These are phyloP conservation scores for Litsea cubeba DNA, from an alignment of 164 flowering plant species.

Conservation along the genomic window DNA sequence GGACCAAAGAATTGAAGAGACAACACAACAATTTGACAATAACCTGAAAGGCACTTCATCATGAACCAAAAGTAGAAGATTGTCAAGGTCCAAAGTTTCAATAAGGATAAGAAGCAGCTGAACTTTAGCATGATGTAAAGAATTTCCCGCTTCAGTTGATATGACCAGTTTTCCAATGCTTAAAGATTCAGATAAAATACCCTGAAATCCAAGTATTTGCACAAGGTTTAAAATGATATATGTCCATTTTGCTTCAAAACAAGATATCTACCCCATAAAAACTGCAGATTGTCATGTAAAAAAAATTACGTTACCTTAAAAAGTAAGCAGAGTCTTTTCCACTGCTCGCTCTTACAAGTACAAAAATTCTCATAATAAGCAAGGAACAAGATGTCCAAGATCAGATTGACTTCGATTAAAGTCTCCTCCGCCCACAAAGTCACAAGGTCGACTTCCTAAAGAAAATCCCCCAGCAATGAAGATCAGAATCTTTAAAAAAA, in stretches of 20 bases:
- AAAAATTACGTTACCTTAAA: slow-evolving; percentile 53
- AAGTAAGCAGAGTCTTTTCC: slow-evolving; percentile 66
- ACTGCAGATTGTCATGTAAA: not conserved
- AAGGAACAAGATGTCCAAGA: slow-evolving; percentile 84
- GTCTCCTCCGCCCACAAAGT: slow-evolving; percentile 93
- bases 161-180: slow-evolving; percentile 62
- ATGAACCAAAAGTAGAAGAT: slow-evolving; percentile 80
- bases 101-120: slow-evolving; percentile 79
- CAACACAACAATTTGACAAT: not conserved
- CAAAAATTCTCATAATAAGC: slow-evolving; percentile 74
- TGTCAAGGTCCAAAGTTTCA: slow-evolving; percentile 76
- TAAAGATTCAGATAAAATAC: slow-evolving; percentile 46
- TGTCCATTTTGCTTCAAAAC: slow-evolving; percentile 1
- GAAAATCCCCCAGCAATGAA: not conserved
- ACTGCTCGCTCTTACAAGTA: slow-evolving; percentile 55
- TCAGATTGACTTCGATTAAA: slow-evolving; percentile 70
- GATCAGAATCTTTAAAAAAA: not conserved
- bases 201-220: slow-evolving; percentile 38
- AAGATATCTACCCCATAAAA: not conserved
- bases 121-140: slow-evolving; percentile 60
- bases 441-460: slow-evolving; percentile 75
- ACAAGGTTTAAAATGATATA: not conserved
- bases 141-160: slow-evolving; percentile 56
- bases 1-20: not conserved
- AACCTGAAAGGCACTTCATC: slow-evolving; percentile 83